Conservation (phyloP, 495 filamentous ascomycete genomes). For the Neurospora sp. region DNA sequence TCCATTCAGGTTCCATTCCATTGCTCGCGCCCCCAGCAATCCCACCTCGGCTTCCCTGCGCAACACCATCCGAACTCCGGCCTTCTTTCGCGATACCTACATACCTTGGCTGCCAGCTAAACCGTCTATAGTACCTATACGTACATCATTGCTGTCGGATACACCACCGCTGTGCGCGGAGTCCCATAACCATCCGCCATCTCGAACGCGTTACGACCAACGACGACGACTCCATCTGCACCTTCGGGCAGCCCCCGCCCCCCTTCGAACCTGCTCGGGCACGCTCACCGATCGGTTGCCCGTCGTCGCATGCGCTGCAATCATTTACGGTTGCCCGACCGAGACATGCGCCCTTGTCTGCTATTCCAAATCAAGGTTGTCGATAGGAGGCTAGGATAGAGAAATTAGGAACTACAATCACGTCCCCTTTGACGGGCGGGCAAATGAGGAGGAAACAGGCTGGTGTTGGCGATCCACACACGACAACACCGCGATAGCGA, state of each 20-base stretch:
- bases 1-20: constrained; percentile 7
- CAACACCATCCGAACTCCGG: constrained; percentile 5
- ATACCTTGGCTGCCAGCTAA: neutral
- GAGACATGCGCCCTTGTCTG: constrained; percentile 25
- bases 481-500: neutral
- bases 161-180: neutral
- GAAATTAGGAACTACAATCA: neutral
- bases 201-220: neutral
- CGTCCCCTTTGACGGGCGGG: neutral
- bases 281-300: neutral
- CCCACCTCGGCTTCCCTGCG: constrained; percentile 21
- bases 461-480: neutral
- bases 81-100: neutral
- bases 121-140: neutral
- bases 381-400: constrained; percentile 22
- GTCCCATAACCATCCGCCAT: neutral
- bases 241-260: neutral
- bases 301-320: constrained; percentile 10
- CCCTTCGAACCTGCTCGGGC: neutral
- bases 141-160: neutral
- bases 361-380: constrained; percentile 17
- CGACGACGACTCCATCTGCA: neutral
- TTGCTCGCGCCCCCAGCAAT: constrained; percentile 19
- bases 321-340: constrained; percentile 6
- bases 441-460: neutral